A percentile compares a stretch with the other conserved stretches of the same genome.
Conservation (phyloP, 2,329 filamentous ascomycete genomes). For the Delphinella strobiligena region DNA sequence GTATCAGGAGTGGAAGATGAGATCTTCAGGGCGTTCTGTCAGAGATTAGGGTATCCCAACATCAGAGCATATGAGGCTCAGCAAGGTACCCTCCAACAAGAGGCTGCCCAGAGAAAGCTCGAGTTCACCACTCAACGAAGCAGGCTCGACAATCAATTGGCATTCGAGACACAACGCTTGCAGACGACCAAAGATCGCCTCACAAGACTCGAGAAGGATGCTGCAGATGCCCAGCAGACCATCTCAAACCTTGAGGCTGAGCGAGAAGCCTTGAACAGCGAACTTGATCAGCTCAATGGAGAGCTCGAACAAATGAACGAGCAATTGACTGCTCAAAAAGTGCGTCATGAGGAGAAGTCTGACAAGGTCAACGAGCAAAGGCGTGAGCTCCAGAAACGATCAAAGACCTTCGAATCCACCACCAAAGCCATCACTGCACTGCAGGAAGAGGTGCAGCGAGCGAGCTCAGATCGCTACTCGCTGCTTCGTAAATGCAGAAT, state of each 20-base stretch:
- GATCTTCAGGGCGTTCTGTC: constrained; percentile 77
- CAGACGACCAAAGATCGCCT: constrained; percentile 59
- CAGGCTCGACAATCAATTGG: constrained; percentile 47
- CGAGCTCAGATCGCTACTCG: constrained; percentile 71
- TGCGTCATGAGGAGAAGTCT: constrained; percentile 54
- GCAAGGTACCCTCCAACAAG: constrained; percentile 83
- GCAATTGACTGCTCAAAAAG: constrained; percentile 55
- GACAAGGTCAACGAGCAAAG: constrained; percentile 70
- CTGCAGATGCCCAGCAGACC: constrained; percentile 54
- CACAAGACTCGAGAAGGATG: constrained; percentile 51
- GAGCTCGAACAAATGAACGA: constrained; percentile 68
- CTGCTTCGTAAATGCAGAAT: constrained; percentile 82
- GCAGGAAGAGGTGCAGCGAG: constrained; percentile 79
- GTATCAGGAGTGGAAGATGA: constrained; percentile 78
- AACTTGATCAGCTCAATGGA: constrained; percentile 59
- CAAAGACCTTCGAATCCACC: constrained; percentile 66
- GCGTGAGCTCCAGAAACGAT: constrained; percentile 69
- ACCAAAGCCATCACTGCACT: constrained; percentile 64
- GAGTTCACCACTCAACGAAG: constrained; percentile 72
- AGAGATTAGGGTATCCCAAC: constrained; percentile 71
- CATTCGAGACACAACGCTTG: constrained; percentile 58
- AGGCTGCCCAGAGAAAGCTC: constrained; percentile 74
- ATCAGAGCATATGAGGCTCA: constrained; percentile 90
- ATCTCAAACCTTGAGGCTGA: constrained; percentile 59
- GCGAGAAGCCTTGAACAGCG: constrained; percentile 61